Evolutionary conservation across 768 basidiomycete species (phyloP).

Genomic region (Harrya chromipes): DNA sequence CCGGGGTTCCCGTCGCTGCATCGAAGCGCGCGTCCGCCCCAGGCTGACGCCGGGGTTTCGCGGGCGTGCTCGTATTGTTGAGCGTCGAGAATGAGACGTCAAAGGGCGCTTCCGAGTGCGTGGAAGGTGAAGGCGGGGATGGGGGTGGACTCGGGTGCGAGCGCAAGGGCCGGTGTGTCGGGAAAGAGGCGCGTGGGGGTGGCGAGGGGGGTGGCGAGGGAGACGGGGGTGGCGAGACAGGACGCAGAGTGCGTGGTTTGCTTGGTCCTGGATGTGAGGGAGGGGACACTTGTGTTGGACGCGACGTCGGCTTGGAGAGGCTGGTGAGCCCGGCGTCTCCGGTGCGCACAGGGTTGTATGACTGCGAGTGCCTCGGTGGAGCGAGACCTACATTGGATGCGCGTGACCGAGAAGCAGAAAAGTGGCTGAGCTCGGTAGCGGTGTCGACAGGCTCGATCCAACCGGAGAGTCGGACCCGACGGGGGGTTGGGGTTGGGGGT

Average conservation of each 20-base stretch:
- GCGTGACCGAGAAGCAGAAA: constrained; percentile 34
- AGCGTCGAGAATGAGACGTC: constrained; percentile 24
- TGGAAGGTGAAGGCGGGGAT: constrained; percentile 7
- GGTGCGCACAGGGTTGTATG: too few species aligned
- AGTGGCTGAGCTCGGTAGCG: constrained; percentile 48
- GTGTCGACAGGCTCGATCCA: constrained; percentile 56
- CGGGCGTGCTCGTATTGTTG: constrained; percentile 29
- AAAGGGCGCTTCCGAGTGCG: constrained; percentile 16
- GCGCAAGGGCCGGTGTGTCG: neutral
- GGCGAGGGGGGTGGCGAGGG: neutral
- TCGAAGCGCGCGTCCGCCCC: too few species aligned
- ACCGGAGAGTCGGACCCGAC: constrained; percentile 47
- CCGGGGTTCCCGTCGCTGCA: too few species aligned
- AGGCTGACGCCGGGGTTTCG: constrained; percentile 11
- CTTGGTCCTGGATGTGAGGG: neutral
- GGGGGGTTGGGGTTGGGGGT: constrained; percentile 21
- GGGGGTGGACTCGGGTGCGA: neutral
- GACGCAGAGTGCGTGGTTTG: neutral
- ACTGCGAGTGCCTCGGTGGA: too few species aligned
- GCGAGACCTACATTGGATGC: neutral
- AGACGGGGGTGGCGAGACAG: neutral
- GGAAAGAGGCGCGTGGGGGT: neutral
- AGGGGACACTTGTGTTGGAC: neutral
- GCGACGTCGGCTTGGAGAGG: neutral
- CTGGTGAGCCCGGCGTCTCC: neutral